phyloP scores from a whole-genome alignment of 768 basidiomycete species.

The Macrolepiota albuminosa region DNA sequence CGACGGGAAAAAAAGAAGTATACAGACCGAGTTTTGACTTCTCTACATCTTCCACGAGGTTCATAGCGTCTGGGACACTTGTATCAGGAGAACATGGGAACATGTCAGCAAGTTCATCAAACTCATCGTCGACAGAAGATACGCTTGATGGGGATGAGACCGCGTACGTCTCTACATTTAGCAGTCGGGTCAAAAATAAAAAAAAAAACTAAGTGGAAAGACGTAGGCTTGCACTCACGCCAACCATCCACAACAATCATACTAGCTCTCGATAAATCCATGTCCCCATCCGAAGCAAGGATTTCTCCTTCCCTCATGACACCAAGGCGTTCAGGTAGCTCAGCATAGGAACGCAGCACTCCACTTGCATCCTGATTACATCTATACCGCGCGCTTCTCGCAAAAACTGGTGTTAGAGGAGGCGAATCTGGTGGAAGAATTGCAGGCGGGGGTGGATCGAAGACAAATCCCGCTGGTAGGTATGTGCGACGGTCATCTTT shows the following conservation, averaged over 20 bases:
- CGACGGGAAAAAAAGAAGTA: not conserved
- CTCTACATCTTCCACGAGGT: conserved; percentile 29
- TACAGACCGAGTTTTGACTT: conserved; percentile 47
- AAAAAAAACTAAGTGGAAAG: not conserved
- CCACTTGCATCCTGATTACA: not conserved
- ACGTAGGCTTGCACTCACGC: conserved; percentile 37
- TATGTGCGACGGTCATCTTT: conserved; percentile 11
- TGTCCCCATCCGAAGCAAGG: conserved; percentile 13
- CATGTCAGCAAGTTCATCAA: conserved; percentile 48
- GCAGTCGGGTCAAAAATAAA: not conserved
- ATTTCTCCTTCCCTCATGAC: conserved; percentile 16
- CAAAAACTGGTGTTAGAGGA: conserved; percentile 28
- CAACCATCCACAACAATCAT: conserved; percentile 62
- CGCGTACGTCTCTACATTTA: conserved; percentile 29
- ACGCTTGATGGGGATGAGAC: conserved; percentile 40
- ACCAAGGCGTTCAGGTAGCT: conserved; percentile 35
- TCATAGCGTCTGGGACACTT: conserved; percentile 27
- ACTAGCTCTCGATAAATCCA: conserved; percentile 36
- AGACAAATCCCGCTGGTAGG: conserved; percentile 12
- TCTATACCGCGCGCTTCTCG: conserved; percentile 13
- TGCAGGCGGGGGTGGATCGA: conserved; percentile 19
- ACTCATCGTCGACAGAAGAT: conserved; percentile 37
- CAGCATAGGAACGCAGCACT: conserved; percentile 17
- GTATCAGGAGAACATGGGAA: conserved; percentile 42
- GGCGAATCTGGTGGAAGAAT: conserved; percentile 21